Percentiles rank a stretch among this genome's conserved stretches.
These are phyloP conservation scores for Avicennia marina DNA, from an alignment of 257 asterid genomes.

Conservation along the genomic window DNA sequence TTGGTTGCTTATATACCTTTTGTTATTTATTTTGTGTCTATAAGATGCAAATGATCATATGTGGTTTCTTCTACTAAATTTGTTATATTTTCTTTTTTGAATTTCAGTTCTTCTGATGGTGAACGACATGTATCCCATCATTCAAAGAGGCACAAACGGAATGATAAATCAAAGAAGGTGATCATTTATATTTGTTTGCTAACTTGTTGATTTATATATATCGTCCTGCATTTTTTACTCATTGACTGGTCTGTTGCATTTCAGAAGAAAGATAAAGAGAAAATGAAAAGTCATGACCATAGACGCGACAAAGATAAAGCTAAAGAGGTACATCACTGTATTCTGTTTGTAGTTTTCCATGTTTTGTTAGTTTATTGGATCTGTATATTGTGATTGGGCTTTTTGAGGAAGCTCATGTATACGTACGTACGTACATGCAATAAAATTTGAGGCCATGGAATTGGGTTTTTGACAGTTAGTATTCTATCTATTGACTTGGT, in stretches of 20 bases:
- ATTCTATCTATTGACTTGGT: no score
- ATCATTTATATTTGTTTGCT: neutral
- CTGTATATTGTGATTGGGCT: neutral
- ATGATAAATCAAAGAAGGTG: slow-evolving; percentile 66
- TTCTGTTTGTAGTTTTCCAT: neutral
- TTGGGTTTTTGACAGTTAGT: no score
- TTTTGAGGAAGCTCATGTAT: neutral
- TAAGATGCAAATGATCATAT: no score
- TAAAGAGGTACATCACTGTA: slow-evolving; percentile 62
- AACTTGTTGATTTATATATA: neutral
- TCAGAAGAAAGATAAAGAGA: slow-evolving; percentile 74
- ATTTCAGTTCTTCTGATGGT: slow-evolving; percentile 67
- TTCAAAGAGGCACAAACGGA: slow-evolving; percentile 61
- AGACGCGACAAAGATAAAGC: slow-evolving; percentile 61
- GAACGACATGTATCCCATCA: slow-evolving; percentile 52
- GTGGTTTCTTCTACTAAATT: no score
- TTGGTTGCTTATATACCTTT: no score
- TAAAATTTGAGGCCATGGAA: no score
- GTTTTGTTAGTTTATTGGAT: no score
- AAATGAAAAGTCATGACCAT: slow-evolving; percentile 41
- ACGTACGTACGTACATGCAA: no score
- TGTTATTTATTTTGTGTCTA: no score
- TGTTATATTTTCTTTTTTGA: slow-evolving; percentile 11
- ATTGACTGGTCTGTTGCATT: slow-evolving; percentile 27
- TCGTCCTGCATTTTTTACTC: slow-evolving; percentile 12